phyloP scores from a whole-genome alignment of 176 grass and related monocot species.

The Neostapfia colusana region DNA sequence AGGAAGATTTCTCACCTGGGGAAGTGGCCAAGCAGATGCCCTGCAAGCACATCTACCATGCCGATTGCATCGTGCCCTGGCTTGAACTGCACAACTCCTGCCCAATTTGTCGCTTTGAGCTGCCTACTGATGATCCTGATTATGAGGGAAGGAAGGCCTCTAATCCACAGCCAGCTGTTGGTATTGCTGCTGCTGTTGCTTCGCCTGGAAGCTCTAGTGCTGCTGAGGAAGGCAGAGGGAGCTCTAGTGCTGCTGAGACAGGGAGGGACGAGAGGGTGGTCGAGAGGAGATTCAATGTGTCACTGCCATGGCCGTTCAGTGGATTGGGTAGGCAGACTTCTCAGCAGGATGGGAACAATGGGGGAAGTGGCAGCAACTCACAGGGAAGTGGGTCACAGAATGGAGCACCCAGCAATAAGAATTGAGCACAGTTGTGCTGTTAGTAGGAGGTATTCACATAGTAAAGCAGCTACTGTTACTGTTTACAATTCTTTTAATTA shows the following conservation, averaged over 20 bases:
- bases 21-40: conserved; percentile 85
- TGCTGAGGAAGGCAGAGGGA: conserved; percentile 31
- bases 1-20: conserved; percentile 82
- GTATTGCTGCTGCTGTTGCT: conserved; percentile 15
- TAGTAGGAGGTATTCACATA: conserved; percentile 47
- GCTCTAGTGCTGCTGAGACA: conserved; percentile 33
- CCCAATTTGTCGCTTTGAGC: conserved; percentile 90
- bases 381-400: conserved; percentile 44
- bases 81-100: conserved; percentile 96
- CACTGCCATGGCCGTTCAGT: conserved; percentile 68
- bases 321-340: conserved; percentile 52
- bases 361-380: conserved; percentile 49
- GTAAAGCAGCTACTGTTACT: conserved; percentile 11
- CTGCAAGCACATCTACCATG: conserved; percentile 91
- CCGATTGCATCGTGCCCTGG: conserved; percentile 82
- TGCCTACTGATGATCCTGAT: conserved; percentile 84
- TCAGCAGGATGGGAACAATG: conserved; percentile 50
- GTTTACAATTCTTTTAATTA: conserved; percentile 8
- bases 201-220: conserved; percentile 37
- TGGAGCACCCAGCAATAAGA: conserved; percentile 46
- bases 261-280: conserved; percentile 40
- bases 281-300: conserved; percentile 65
- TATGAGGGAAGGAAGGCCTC: conserved; percentile 60
- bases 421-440: conserved; percentile 36
- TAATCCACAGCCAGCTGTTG: conserved; percentile 29